Base-by-base conservation (phyloP, 257 asterid genomes). In the Primulina huaijiensis region DNA sequence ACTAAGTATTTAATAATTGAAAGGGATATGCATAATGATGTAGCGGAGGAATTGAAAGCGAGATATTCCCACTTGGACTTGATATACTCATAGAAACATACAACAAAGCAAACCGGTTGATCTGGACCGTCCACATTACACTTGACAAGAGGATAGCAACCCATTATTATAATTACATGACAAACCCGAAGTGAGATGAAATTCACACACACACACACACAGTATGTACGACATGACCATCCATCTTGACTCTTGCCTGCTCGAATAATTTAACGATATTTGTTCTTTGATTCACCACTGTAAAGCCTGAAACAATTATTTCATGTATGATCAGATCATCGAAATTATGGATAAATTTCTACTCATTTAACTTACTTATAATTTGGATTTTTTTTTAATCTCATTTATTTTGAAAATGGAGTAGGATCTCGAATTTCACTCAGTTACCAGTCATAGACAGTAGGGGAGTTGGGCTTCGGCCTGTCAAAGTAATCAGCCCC, bases 361-460 rank as follows among this genome's bases (percentile, higher is more conserved):
- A 27, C 2, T 27, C 30, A 1, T 27, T 27, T 23, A 23, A 23
- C 1, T 23, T 23, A 23, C 1, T 23, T 1, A 23, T 23, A 1
- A 27, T 27, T 27, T 27, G 30, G 30, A 27, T 27, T 27, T 27
- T 27, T 23, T 23, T 23, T 23, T 0, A 23, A 23, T 23, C 25
- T 23, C 25, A 0, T 23, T 23, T 23, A 23, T 23, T 23, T 23
- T 23, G 25, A 23, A 23, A 27, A 27, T 27, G 3, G 30, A 27
- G 30, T 27, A 27, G 30, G 30, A 27, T 3, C 30, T 27, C 30
- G 30, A 27, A 27, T 27, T 50, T 25, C 14, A 14, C 7, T 20
- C 14, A 50, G 20, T 4, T 79, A 93, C 99, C 99, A 94, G 88
- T 94, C 99, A 60, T 94, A 94, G 74, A 91, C 97, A 57, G 95